Evolutionary conservation across 1,284 basidiomycete genomes (phyloP).

Genomic region (Cryptococcus floricola): DNA sequence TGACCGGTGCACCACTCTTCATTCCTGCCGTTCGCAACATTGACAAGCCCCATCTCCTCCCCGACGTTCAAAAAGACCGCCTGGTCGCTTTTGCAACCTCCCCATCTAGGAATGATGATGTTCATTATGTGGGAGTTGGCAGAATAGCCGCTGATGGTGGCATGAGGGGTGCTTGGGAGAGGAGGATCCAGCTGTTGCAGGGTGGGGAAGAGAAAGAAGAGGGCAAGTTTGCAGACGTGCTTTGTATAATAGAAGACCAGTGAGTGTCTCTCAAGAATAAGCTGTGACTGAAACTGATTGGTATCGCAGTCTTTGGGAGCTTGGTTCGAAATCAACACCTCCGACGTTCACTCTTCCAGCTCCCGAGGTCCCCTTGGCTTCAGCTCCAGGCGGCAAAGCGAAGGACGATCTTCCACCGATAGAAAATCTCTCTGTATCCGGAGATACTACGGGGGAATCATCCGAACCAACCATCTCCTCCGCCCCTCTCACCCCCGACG

Average conservation of each 20-base stretch:
- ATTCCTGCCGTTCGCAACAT: conserved; percentile 44
- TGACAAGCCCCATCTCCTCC: conserved; percentile 33
- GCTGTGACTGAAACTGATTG: neutral
- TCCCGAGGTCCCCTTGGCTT: conserved; percentile 24
- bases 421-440: conserved; percentile 69
- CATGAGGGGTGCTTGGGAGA: conserved; percentile 34
- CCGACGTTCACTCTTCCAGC: conserved; percentile 25
- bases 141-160: conserved; percentile 39
- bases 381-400: conserved; percentile 15
- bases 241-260: conserved; percentile 46
- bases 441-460: conserved; percentile 52
- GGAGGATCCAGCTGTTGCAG: conserved; percentile 22
- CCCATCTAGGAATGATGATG: conserved; percentile 18
- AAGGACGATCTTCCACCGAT: neutral
- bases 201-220: conserved; percentile 36
- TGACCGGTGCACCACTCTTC: conserved; percentile 54
- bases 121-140: conserved; percentile 42
- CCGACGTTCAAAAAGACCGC: conserved; percentile 34
- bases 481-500: conserved; percentile 51
- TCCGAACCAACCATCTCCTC: conserved; percentile 11
- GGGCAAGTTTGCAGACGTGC: conserved; percentile 44
- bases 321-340: conserved; percentile 33
- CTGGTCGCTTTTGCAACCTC: conserved; percentile 37
- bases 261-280: conserved; percentile 19
- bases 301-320: conserved; percentile 30